Evolutionary conservation across 1,284 basidiomycete genomes (phyloP), one percentile per base, ranked within the genome.

Genomic region (Melampsora occidentalis): DNA sequence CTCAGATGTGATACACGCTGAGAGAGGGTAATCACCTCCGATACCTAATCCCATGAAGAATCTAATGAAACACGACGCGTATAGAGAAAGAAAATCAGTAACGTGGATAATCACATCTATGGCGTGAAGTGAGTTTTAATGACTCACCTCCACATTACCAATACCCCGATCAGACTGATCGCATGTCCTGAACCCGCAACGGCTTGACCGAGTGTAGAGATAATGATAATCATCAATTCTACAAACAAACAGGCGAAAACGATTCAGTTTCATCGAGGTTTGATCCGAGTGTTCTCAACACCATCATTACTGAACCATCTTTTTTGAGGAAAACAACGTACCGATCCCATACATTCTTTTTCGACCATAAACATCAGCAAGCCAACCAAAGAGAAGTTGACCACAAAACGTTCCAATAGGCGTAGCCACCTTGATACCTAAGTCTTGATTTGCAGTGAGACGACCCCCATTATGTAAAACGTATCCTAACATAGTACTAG

Each of bases 1-100:
- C 81, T 94, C 92, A 49, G 85, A 85, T 33, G 85, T 85, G 80
- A 86, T 86, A 78, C 83, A 83, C 42, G 86, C 84, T 0, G 85
- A 86, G 89, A 92, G 90, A 16, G 91, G 91, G 82, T 92, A 92
- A 83, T 93, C 91, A 59, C 91, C 92, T 33, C 91, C 91, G 5
- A 93, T 90, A 35, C 81, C 82, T 66, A 81, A 12, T 35, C 42
- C 81, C 77, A 81, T 80, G 68, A 81, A 61, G 35, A 75, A 69
- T 61, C 73, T 67, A 62, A 78, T 39, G 65, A 75, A 68, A 73
- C 71, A 48, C 33, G 18, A 33, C 28, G 12, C 28, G 53, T n/a
- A 22, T 9, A 53, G 48, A 42, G 39, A 42, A 10, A 42, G 10
- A 42, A 42, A 42, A 42, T 42, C 5, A 42, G 12, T 42, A 5